A percentile compares a stretch with the other conserved stretches of the same genome.
phyloP scores from a whole-genome alignment of 805 yeast species.

The Diddensiella transvaalensis region DNA sequence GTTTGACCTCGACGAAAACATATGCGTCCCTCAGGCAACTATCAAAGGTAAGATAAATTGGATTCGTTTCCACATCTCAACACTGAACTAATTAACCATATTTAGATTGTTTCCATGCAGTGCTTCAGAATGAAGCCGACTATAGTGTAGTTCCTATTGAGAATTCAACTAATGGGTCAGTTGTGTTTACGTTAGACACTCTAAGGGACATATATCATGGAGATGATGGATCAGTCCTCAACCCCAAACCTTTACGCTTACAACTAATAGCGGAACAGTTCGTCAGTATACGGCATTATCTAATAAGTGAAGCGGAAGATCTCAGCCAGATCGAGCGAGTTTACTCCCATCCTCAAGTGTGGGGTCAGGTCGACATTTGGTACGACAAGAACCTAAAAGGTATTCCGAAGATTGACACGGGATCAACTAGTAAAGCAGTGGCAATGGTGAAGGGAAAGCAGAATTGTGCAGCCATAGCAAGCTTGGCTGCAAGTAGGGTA shows the following conservation, averaged over 20 bases:
- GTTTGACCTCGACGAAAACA: conserved; percentile 29
- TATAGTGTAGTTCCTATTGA: conserved; percentile 85
- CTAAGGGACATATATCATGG: conserved; percentile 48
- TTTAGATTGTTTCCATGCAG: conserved; percentile 56
- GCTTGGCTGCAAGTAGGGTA: conserved; percentile 60
- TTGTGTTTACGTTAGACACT: conserved; percentile 77
- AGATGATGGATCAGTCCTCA: neutral
- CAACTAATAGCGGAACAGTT: conserved; percentile 71
- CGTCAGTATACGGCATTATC: conserved; percentile 77
- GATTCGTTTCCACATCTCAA: too few relatives aligned
- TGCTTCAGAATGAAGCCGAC: conserved; percentile 48
- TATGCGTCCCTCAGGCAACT: conserved; percentile 25
- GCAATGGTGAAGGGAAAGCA: conserved; percentile 47
- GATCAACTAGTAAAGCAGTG: conserved; percentile 86
- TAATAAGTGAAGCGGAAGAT: conserved; percentile 45
- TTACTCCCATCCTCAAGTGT: conserved; percentile 95
- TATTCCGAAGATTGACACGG: conserved; percentile 56
- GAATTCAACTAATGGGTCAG: conserved; percentile 94
- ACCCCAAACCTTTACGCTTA: conserved; percentile 36
- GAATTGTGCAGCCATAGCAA: conserved; percentile 66
- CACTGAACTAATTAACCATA: conserved; percentile 37
- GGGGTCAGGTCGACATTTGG: conserved; percentile 84
- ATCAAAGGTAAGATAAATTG: conserved; percentile 27
- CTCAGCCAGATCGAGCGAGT: conserved; percentile 50
- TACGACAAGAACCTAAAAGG: conserved; percentile 35